These are phyloP conservation scores for Imleria badia DNA, from an alignment of 768 basidiomycete genomes.

Conservation along the genomic window DNA sequence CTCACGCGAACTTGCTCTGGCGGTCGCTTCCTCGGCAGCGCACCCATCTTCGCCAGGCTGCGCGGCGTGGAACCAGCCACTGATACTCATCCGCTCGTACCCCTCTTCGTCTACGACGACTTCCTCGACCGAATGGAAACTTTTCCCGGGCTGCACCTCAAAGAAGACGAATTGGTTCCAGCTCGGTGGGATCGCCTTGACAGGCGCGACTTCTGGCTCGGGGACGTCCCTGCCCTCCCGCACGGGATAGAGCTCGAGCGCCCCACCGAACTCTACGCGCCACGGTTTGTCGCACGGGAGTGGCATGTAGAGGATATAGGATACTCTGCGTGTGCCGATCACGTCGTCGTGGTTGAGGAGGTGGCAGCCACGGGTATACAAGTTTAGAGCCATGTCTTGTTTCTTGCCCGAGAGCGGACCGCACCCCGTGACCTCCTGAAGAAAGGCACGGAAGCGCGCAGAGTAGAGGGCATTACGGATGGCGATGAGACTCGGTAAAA, in stretches of 20 bases:
- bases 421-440: slow-evolving; percentile 87
- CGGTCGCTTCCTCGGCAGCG: slow-evolving; percentile 44
- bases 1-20: slow-evolving; percentile 85
- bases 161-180: slow-evolving; percentile 92
- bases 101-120: slow-evolving; percentile 81
- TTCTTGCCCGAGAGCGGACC: slow-evolving; percentile 88
- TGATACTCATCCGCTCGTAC: slow-evolving; percentile 78
- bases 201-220: slow-evolving; percentile 67
- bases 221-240: slow-evolving; percentile 52
- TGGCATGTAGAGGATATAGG: slow-evolving; percentile 97
- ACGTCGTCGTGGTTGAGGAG: slow-evolving; percentile 98
- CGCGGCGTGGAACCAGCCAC: slow-evolving; percentile 96
- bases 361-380: slow-evolving; percentile 89
- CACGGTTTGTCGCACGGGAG: slow-evolving; percentile 70
- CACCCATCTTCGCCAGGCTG: slow-evolving; percentile 91
- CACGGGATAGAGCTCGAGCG: slow-evolving; percentile 89
- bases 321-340: slow-evolving; percentile 89
- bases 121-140: slow-evolving; percentile 97
- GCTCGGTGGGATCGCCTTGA: slow-evolving; percentile 69
- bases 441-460: slow-evolving; percentile 71
- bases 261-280: slow-evolving; percentile 90
- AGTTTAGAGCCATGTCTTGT: slow-evolving; percentile 94
- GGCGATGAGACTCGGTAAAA: slow-evolving; percentile 74
- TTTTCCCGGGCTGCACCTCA: slow-evolving; percentile 91
- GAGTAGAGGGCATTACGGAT: slow-evolving; percentile 95